Conservation (phyloP, 2,329 filamentous ascomycete species). For the Fusarium oligoseptatum region DNA sequence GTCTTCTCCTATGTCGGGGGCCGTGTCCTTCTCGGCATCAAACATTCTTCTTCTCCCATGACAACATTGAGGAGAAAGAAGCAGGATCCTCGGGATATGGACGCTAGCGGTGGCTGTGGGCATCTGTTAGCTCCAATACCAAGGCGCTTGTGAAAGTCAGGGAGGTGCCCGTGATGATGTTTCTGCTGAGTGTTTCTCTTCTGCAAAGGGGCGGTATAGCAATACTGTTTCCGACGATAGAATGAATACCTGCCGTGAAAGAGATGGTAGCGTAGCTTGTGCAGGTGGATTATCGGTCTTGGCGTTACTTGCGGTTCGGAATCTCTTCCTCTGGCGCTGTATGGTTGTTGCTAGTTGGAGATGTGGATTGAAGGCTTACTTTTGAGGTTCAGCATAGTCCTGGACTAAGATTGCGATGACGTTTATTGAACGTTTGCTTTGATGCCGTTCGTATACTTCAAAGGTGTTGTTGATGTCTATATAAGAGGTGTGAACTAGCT, state of each 20-base stretch:
- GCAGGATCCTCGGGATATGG: conserved; percentile 22
- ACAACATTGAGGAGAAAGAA: not conserved
- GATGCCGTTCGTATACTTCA: not conserved
- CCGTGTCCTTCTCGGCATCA: not conserved
- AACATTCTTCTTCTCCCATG: not conserved
- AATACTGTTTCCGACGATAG: conserved; percentile 5
- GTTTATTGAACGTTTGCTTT: not conserved
- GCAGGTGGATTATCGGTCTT: conserved; percentile 16
- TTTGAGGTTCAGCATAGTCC: conserved; percentile 8
- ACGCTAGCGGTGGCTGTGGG: conserved; percentile 31
- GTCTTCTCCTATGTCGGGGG: not conserved
- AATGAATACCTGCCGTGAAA: conserved; percentile 4
- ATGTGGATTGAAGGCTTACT: conserved; percentile 12
- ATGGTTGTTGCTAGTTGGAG: not conserved
- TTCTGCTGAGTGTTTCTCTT: conserved; percentile 7
- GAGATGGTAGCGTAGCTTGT: conserved; percentile 6
- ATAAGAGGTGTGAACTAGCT: conserved; percentile 14
- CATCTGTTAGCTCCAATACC: conserved; percentile 16
- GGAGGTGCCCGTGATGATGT: not conserved
- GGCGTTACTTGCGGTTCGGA: conserved; percentile 11
- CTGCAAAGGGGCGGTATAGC: conserved; percentile 2
- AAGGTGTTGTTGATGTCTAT: conserved; percentile 10
- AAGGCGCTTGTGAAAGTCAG: conserved; percentile 29
- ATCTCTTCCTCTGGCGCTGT: not conserved
- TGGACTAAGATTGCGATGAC: conserved; percentile 26